These are phyloP conservation scores for Ilex asprella DNA, from an alignment of 257 asterid species.

Conservation along the genomic window DNA sequence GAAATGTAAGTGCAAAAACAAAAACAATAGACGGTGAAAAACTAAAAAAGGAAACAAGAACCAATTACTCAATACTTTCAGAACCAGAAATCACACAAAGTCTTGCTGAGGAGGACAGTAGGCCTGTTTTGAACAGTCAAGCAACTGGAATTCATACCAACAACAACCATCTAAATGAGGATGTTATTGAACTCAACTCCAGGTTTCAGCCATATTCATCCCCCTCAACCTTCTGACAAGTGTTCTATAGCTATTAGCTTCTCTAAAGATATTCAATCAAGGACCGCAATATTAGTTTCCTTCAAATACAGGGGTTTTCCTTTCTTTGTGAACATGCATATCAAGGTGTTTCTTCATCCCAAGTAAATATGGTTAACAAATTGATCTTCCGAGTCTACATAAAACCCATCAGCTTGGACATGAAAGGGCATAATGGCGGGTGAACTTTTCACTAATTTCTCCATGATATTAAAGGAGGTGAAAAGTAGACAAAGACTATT, in stretches of 20 bases:
- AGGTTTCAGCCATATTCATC: neutral
- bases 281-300: too few species aligned
- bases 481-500: too few species aligned
- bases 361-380: too few species aligned
- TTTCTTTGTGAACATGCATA: too few species aligned
- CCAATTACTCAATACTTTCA: neutral
- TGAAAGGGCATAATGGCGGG: too few species aligned
- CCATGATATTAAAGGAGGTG: too few species aligned
- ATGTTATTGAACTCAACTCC: neutral
- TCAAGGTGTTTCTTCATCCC: too few species aligned
- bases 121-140: neutral
- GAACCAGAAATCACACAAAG: neutral
- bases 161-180: neutral
- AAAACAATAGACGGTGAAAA: constrained; percentile 8
- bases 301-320: too few species aligned
- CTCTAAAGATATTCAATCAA: too few species aligned
- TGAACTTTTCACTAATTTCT: too few species aligned
- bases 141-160: neutral
- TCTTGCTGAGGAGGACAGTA: neutral
- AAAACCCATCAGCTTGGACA: too few species aligned
- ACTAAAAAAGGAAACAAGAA: neutral
- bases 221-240: neutral
- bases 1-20: neutral
- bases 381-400: too few species aligned
- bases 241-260: neutral